Base-by-base conservation (phyloP, 768 basidiomycete genomes). In the Leccinum boreale region DNA sequence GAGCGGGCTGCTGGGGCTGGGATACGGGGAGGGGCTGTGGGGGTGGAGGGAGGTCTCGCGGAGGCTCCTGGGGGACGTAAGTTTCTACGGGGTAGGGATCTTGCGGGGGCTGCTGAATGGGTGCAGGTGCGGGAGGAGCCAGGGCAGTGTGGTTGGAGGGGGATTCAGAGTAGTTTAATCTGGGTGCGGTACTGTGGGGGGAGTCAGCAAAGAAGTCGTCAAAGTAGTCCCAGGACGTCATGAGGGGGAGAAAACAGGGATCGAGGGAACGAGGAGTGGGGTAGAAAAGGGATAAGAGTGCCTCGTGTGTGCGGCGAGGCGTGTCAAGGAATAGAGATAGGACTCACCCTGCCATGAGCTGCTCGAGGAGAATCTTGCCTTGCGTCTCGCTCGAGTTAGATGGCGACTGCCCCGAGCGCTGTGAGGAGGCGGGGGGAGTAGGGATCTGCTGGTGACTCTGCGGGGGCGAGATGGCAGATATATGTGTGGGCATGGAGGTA, bases 261-360 rank as follows among this genome's bases (percentile, higher is more conserved):
- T 11, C 33, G 5, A 2, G 48, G 56, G 5, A 50, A 39, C 15
- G 28, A 45, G 35, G 19, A 44, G n/a, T 19, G 50, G 46, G 62
- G 60, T 61, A 59, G 66, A 68, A 66, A 65, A 70, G 61, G 63
- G 42, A 36, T 19, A 14, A 19, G 6, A 50, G 49, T 4, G 68
- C 68, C 66, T 72, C 63, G 66, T 70, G 68, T 63, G 55, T 46
- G 57, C 46, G 67, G 69, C 61, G 71, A 70, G 69, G 60, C 62
- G 19, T 28, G 50, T 31, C 44, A 45, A 21, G 48, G 26, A 21
- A 33, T 14, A 36, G 48, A 21, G 56, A 28, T 55, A 15, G 58
- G 15, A 78, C 87, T 74, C 69, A 92, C 90, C 88, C 86, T 56
- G 85, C 78, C 85, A 93, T 89, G 58, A 93, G 76, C 68, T 91